Base-by-base conservation (phyloP, 805 yeast species). In the Kuraishia capsulata region DNA sequence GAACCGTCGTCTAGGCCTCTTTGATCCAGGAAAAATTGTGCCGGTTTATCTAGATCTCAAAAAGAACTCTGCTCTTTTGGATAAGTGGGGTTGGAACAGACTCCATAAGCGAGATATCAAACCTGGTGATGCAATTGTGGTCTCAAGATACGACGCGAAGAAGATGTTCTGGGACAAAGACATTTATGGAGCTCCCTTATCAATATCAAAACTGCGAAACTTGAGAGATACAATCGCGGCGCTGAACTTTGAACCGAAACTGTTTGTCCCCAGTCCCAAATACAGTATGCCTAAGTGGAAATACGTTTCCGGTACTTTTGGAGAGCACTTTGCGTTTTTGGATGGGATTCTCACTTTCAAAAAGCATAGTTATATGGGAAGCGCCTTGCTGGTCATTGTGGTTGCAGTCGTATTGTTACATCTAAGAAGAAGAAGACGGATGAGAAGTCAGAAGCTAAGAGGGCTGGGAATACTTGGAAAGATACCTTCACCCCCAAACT, bases 41-140 rank as follows among this genome's bases (percentile, higher is more conserved):
- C 68, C 29, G 43, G 72, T 33, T 53, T 78, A 65, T 45, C 44
- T 79, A 10, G 86, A 82, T 49, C 45, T 76, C 16, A 52, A 66
- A 2, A 58, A 63, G 16, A 49, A 60, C 32, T 49, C 52, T 1
- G 45, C 54, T 3, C 46, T 65, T 9, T 52, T 66, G 4, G 33
- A 47, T 3, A 32, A 44, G 11, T 42, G 49, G 39, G 50, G 44
- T 9, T 69, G 77, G 73, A 58, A 61, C 11, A 51, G 62, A 23
- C 8, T 57, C 3, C 51, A 63, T 30, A 44, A 56, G 2, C 47
- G 51, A n/a, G 39, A 49, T 0, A 67, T 61, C 44, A 42, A 54
- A 8, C 51, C 59, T 2, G 90, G 89, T 4, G 85, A 81, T 51
- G 62, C 74, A 0, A 49, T 83, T 2, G 54, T 83, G 2, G 56